Percentiles rank a stretch among this genome's conserved stretches.
phyloP scores from a whole-genome alignment of 495 filamentous ascomycete species.

The Durotheca rogersii region DNA sequence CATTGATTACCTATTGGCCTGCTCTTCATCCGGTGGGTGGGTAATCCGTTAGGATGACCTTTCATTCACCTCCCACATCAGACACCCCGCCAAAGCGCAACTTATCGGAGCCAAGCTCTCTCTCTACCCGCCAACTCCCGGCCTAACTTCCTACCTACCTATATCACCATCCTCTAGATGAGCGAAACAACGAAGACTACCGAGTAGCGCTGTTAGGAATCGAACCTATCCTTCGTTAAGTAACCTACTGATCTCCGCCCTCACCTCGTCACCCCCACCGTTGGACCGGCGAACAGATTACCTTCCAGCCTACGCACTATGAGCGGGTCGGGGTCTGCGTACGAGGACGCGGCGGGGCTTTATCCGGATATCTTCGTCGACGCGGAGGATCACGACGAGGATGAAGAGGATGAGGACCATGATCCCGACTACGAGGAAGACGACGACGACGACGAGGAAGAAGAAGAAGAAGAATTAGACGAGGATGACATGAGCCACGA shows the following conservation, averaged over 20 bases:
- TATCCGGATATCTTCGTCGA: constrained; percentile 27
- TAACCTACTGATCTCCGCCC: background rate
- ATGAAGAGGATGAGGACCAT: constrained; percentile 38
- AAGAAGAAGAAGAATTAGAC: constrained; percentile 44
- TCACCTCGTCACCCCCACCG: background rate
- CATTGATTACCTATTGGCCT: too few relatives aligned
- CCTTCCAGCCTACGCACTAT: constrained; percentile 12
- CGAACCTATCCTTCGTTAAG: too few relatives aligned
- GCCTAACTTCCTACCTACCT: too few relatives aligned
- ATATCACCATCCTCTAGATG: too few relatives aligned
- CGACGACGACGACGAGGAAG: constrained; percentile 55
- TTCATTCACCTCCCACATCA: too few relatives aligned
- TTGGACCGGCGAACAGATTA: background rate
- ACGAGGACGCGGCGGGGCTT: constrained; percentile 21
- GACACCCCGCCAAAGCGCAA: constrained; percentile 14
- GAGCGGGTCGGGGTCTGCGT: constrained; percentile 23
- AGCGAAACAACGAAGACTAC: too few relatives aligned
- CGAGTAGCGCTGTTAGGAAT: too few relatives aligned
- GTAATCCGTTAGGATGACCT: too few relatives aligned
- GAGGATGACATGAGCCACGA: constrained; percentile 43
- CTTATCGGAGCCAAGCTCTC: background rate
- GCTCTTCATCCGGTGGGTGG: too few relatives aligned
- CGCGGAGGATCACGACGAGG: constrained; percentile 34
- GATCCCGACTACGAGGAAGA: too few relatives aligned
- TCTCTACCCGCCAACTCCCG: too few relatives aligned